Base-by-base conservation (phyloP, 208 protist genomes). In the Hexamita inflata region DNA sequence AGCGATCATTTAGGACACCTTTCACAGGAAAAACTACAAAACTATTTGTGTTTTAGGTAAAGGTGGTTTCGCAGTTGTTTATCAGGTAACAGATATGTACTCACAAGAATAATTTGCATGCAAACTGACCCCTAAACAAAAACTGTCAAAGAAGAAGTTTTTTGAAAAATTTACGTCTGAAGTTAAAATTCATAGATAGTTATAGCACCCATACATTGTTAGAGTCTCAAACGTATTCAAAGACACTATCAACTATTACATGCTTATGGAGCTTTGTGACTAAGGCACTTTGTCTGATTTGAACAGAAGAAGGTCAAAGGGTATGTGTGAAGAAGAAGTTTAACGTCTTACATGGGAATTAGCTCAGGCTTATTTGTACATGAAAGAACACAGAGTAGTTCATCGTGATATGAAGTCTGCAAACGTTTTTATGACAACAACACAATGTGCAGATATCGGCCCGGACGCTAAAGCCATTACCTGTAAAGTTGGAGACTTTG, bases 341-440 rank as follows among this genome's bases (percentile, higher is more conserved):
- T 34, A 34, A 13, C 39, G 19, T 29, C 42, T 78, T 40, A 42
- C 38, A 39, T 59, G 76, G 11, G 58, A 81, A 78, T 62, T 86
- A 38, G 62, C 45, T n/a, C 32, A 84, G 26, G 83, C 82, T 30
- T 58, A 83, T 38, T 62, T 75, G 26, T 78, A 84, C 53, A 39
- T 80, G n/a, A 78, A 86, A 61, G 60, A 80, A 35, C 68, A 58
- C 15, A 81, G 81, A 40, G 80, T 86, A 7, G 74, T 86, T 39
- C 83, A 86, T 62, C 78, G 83, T 39, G 83, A 86, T 79, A 40
- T 86, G n/a, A 86, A 86, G 64, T 64, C 81, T 7, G 41, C 73
- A 11, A 85, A 85, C 49, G 42, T 86, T 57, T 76, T 86, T 30
- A n/a, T 86, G 15, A 45, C 38, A 19, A 53, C 19, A 53, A 24